Evolutionary conservation across 163 green algal genomes (phyloP), one percentile per base, ranked within the genome.

Genomic region (Coccomyxa subellipsoidea): DNA sequence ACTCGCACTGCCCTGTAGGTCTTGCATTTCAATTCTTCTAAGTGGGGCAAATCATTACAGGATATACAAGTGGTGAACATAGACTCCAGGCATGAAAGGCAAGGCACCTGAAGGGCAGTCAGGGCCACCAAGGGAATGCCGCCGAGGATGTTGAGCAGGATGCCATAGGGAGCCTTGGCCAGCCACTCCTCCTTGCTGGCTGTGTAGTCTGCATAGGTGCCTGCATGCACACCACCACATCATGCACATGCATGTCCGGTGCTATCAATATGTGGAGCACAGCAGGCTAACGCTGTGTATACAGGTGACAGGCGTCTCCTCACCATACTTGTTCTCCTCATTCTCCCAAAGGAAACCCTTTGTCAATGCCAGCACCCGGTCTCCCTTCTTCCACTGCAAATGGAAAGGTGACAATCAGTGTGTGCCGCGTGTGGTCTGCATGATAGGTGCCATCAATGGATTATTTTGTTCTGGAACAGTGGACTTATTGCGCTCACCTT

Each of bases 41-140:
- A n/a, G n/a, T n/a, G n/a, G n/a, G n/a, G n/a, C n/a, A n/a, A n/a
- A n/a, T n/a, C n/a, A n/a, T n/a, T n/a, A n/a, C n/a, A n/a, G n/a
- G n/a, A n/a, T n/a, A n/a, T n/a, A n/a, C n/a, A n/a, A n/a, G n/a
- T n/a, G n/a, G n/a, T n/a, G n/a, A n/a, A n/a, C n/a, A n/a, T n/a
- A n/a, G n/a, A n/a, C n/a, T n/a, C n/a, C n/a, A n/a, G n/a, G n/a
- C n/a, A n/a, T n/a, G n/a, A n/a, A n/a, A n/a, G n/a, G n/a, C n/a
- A 59, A 59, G 4, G 21, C 37, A 80, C 82, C 89, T 91, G 87
- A 85, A 85, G 91, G n/a, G 90, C 90, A 9, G 88, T 93, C 69
- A 94, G 79, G 0, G 80, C 81, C 47, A 88, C 86, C 34, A 94
- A 82, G 0, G 89, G 89, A 31, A 92, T 39, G 15, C 47, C 86